Conservation (phyloP, 768 basidiomycete genomes). For the Tylopilus felleus region DNA sequence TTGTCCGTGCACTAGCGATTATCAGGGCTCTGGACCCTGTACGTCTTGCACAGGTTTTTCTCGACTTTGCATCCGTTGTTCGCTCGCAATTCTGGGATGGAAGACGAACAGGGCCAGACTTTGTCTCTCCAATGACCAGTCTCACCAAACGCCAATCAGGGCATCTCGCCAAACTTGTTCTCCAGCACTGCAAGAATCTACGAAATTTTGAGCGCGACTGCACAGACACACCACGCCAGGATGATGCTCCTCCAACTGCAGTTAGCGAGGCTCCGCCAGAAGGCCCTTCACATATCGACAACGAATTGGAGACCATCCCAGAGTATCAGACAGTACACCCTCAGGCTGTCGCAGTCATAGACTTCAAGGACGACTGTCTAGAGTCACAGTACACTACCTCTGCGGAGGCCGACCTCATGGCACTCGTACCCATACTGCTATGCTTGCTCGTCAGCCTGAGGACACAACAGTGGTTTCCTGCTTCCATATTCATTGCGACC, state of each 20-base stretch:
- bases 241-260: not conserved
- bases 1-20: constrained; percentile 1
- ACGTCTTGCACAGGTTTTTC: constrained; percentile 9
- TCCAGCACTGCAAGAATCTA: constrained; percentile 10
- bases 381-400: constrained; percentile 11
- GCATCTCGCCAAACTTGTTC: constrained; percentile 13
- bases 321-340: not conserved
- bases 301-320: not conserved
- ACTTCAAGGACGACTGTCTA: constrained; percentile 3
- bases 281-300: not conserved
- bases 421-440: constrained; percentile 13
- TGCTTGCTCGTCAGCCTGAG: constrained; percentile 7
- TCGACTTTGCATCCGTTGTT: constrained; percentile 15
- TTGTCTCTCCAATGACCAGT: constrained; percentile 17
- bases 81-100: constrained; percentile 20
- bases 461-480: constrained; percentile 6
- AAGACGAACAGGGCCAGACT: constrained; percentile 19
- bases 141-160: constrained; percentile 19
- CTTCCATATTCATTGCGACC: not conserved
- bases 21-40: constrained; percentile 7
- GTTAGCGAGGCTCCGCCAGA: not conserved
- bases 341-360: constrained; percentile 10
- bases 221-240: not conserved
- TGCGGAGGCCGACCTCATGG: constrained; percentile 11
- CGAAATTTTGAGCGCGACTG: not conserved